Evolutionary conservation across 305 asterid genomes (phyloP).

Genomic region (Solanum hybrid): DNA sequence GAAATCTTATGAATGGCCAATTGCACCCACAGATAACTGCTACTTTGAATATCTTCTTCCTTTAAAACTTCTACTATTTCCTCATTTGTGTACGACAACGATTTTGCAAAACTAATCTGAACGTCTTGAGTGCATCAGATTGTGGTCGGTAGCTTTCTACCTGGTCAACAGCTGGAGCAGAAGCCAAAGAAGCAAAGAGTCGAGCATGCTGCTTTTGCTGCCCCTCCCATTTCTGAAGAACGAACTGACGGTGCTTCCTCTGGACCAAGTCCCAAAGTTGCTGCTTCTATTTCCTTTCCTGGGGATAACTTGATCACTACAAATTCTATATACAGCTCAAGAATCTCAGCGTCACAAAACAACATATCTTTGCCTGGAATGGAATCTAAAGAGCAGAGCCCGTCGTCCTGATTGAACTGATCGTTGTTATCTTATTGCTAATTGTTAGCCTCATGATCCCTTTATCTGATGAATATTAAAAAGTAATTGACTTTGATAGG

Average conservation of each 20-base stretch:
- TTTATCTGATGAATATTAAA: not conserved
- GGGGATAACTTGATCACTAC: conserved; percentile 35
- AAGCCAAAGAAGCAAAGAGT: conserved; percentile 54
- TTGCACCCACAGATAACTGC: not conserved
- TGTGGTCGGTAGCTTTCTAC: conserved; percentile 70
- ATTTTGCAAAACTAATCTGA: conserved; percentile 8
- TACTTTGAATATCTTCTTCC: not conserved
- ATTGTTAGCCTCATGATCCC: not conserved
- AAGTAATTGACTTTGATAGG: conserved; percentile 13
- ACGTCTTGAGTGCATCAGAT: conserved; percentile 38
- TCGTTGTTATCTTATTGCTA: not conserved
- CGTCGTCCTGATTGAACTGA: conserved; percentile 16
- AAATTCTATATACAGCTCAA: conserved; percentile 33
- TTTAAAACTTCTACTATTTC: not conserved
- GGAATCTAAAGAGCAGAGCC: conserved; percentile 49
- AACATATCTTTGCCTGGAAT: conserved; percentile 33
- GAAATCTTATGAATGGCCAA: not conserved
- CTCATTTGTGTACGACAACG: not conserved
- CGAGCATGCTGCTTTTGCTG: conserved; percentile 43
- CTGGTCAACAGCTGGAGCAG: conserved; percentile 47
- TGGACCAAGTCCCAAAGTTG: conserved; percentile 29
- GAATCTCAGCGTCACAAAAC: conserved; percentile 31
- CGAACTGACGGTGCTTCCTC: conserved; percentile 27
- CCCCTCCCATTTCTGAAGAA: conserved; percentile 40
- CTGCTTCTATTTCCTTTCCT: conserved; percentile 41